Percentiles rank a stretch among this genome's conserved stretches.
Evolutionary conservation across 2,329 filamentous ascomycete species (phyloP).

Genomic region (Exophiala xenobiotica): DNA sequence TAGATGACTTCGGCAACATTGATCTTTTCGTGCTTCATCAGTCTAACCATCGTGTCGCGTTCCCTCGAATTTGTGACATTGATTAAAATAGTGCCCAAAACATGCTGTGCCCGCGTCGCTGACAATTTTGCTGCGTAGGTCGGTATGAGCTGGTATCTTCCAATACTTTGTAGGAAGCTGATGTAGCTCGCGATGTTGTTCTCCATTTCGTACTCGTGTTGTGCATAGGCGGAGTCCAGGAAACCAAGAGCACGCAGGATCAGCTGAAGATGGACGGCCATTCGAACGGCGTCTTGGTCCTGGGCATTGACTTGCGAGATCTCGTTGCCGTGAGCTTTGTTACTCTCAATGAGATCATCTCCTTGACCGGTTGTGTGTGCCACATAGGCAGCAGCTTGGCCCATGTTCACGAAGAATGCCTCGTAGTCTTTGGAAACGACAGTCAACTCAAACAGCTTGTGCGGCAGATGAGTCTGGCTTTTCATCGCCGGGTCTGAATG

Average conservation of each 20-base stretch:
- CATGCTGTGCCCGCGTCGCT: constrained; percentile 61
- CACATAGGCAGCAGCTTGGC: constrained; percentile 42
- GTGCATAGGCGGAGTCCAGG: constrained; percentile 46
- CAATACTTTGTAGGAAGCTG: constrained; percentile 69
- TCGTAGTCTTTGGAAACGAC: constrained; percentile 45
- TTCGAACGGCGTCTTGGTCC: constrained; percentile 62
- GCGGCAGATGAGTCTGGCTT: constrained; percentile 44
- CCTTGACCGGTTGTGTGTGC: constrained; percentile 32
- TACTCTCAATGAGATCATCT: constrained; percentile 37
- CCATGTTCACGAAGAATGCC: constrained; percentile 42
- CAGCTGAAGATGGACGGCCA: constrained; percentile 66
- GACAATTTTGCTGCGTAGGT: constrained; percentile 79
- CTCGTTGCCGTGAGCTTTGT: constrained; percentile 32
- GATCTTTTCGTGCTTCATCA: constrained; percentile 74
- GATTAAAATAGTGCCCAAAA: constrained; percentile 73
- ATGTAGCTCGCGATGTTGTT: constrained; percentile 81
- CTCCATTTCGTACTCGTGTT: constrained; percentile 58
- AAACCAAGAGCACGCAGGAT: constrained; percentile 62
- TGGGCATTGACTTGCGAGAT: constrained; percentile 43
- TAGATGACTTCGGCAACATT: constrained; percentile 72
- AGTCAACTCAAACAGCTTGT: constrained; percentile 45
- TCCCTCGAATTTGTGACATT: constrained; percentile 66
- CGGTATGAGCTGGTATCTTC: constrained; percentile 76
- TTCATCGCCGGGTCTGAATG: constrained; percentile 32
- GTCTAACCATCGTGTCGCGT: constrained; percentile 66